These are phyloP conservation scores for Zymoseptoria pseudotritici DNA, from an alignment of 2,329 filamentous ascomycete genomes.

Conservation along the genomic window DNA sequence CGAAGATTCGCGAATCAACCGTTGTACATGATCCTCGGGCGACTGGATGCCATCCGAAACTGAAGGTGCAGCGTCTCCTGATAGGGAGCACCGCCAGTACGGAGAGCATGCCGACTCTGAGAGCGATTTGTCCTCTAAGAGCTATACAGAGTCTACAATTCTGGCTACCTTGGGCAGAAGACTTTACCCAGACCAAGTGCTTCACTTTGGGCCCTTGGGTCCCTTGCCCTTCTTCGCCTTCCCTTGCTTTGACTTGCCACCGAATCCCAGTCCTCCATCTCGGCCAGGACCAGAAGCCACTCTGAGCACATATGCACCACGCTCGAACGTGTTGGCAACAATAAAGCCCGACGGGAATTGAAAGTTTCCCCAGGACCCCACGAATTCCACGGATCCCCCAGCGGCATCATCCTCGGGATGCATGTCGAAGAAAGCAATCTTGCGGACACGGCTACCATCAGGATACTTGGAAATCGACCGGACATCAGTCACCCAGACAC, in stretches of 20 bases:
- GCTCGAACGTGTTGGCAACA: slow-evolving; percentile 47
- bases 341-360: slow-evolving; percentile 45
- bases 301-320: slow-evolving; percentile 34
- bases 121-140: too few species aligned
- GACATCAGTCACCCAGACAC: slow-evolving; percentile 31
- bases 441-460: slow-evolving; percentile 37
- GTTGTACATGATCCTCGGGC: too few species aligned
- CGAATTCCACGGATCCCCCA: slow-evolving; percentile 31
- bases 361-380: slow-evolving; percentile 44
- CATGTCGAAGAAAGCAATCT: slow-evolving; percentile 45
- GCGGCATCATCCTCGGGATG: slow-evolving; percentile 43
- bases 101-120: too few species aligned
- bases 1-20: too few species aligned
- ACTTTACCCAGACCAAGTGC: too few species aligned
- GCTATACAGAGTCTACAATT: too few species aligned
- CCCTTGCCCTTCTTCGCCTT: not conserved
- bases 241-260: slow-evolving; percentile 13
- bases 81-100: too few species aligned
- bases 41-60: too few species aligned
- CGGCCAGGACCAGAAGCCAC: slow-evolving; percentile 15
- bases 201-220: not conserved
- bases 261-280: slow-evolving; percentile 15
- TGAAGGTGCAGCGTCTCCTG: too few species aligned
- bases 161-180: too few species aligned
- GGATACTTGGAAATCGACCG: slow-evolving; percentile 34